These are phyloP conservation scores for Furcasterigmium sp. DNA, from an alignment of 2,329 filamentous ascomycete genomes.

Conservation along the genomic window DNA sequence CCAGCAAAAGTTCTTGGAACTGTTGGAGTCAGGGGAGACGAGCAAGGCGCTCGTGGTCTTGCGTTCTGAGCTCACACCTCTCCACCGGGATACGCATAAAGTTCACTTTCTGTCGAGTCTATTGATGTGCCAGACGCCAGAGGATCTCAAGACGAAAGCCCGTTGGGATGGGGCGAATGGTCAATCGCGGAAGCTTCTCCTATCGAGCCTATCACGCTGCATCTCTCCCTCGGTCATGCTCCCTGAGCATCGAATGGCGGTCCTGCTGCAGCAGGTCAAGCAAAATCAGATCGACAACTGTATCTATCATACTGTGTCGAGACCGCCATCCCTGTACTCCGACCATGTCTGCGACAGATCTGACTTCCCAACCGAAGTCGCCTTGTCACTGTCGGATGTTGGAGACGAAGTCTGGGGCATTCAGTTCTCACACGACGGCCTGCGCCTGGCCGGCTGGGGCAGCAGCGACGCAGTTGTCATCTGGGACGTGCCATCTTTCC, in stretches of 20 bases:
- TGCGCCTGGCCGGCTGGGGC: conserved; percentile 76
- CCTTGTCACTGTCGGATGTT: conserved; percentile 67
- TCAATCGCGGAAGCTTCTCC: conserved; percentile 65
- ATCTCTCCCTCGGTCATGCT: conserved; percentile 98
- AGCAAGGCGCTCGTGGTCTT: conserved; percentile 74
- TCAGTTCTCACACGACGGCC: conserved; percentile 83
- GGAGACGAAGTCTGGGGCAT: conserved; percentile 87
- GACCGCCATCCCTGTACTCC: conserved; percentile 78
- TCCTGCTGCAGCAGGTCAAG: conserved; percentile 79
- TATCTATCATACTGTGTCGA: conserved; percentile 78
- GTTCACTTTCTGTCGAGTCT: conserved; percentile 82
- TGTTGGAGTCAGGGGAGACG: conserved; percentile 73
- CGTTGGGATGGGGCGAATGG: conserved; percentile 81
- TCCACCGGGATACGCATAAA: conserved; percentile 72
- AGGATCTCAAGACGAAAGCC: conserved; percentile 71
- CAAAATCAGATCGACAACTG: conserved; percentile 77
- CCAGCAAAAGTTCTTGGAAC: conserved; percentile 91
- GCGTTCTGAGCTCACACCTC: conserved; percentile 78
- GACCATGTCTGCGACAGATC: conserved; percentile 79
- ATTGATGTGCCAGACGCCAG: conserved; percentile 78
- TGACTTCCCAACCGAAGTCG: conserved; percentile 70
- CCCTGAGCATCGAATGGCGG: conserved; percentile 80
- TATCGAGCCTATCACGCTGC: conserved; percentile 81
- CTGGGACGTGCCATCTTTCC: conserved; percentile 71
- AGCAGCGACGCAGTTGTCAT: conserved; percentile 71